Evolutionary conservation across 2,329 filamentous ascomycete species (phyloP).

Genomic region (Microcera coccophila): DNA sequence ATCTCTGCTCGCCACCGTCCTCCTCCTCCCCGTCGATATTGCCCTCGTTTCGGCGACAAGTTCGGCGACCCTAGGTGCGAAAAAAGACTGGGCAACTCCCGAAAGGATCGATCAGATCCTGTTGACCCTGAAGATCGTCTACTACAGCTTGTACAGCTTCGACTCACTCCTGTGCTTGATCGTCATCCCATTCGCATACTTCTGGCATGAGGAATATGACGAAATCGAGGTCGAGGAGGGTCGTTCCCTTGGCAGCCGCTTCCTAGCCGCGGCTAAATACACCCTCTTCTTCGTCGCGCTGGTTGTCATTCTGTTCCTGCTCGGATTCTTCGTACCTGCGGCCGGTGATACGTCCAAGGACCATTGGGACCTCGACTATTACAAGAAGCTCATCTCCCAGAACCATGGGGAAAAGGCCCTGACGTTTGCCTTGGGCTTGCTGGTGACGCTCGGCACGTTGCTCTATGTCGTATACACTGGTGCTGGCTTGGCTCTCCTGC

Average conservation of each 20-base stretch:
- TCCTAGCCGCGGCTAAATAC: constrained; percentile 87
- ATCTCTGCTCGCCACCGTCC: constrained; percentile 81
- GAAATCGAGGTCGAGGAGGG: constrained; percentile 82
- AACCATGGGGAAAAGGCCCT: constrained; percentile 91
- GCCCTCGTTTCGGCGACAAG: constrained; percentile 89
- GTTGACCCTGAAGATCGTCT: constrained; percentile 77
- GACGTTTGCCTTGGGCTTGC: constrained; percentile 82
- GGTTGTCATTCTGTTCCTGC: constrained; percentile 76
- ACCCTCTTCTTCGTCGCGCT: constrained; percentile 79
- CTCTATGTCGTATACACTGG: constrained; percentile 88
- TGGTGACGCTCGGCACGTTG: constrained; percentile 80
- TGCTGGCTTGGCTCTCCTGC: constrained; percentile 80
- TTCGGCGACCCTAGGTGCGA: constrained; percentile 67
- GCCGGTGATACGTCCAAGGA: constrained; percentile 62
- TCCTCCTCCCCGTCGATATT: constrained; percentile 91
- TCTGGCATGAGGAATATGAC: constrained; percentile 97
- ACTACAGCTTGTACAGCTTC: constrained; percentile 88
- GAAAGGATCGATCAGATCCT: constrained; percentile 74
- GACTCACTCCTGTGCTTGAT: constrained; percentile 87
- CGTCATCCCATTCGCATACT: constrained; percentile 93
- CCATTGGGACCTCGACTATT: constrained; percentile 83
- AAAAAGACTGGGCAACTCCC: constrained; percentile 93
- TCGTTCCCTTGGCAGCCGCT: constrained; percentile 64
- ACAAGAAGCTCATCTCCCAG: constrained; percentile 70
- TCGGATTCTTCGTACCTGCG: constrained; percentile 91